phyloP scores from a whole-genome alignment of 371 early-diverging fungal species.

The Actinomortierella wolfii region DNA sequence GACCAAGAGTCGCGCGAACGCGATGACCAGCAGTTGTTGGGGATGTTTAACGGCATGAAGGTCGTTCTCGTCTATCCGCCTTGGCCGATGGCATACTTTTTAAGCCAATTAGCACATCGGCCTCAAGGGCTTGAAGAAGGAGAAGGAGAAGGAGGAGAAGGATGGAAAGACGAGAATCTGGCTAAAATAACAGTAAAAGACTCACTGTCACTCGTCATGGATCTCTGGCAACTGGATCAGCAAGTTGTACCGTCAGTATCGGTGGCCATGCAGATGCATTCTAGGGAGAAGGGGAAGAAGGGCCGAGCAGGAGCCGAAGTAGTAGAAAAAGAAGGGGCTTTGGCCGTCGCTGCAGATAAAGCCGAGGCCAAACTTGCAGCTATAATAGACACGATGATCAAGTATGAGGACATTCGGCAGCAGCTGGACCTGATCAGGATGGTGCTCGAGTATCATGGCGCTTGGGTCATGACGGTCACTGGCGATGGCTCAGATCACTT shows the following conservation, averaged over 20 bases:
- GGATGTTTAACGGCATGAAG: conserved; percentile 35
- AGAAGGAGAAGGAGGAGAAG: conserved; percentile 11
- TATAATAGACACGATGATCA: too few species aligned
- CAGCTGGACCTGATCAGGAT: conserved; percentile 14
- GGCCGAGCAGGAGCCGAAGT: too few species aligned
- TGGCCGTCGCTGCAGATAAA: too few species aligned
- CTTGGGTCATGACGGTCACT: conserved; percentile 9
- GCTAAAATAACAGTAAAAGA: not conserved
- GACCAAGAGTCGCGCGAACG: conserved; percentile 26
- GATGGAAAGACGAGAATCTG: conserved; percentile 5
- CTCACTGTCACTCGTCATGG: too few species aligned
- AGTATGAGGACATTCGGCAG: too few species aligned
- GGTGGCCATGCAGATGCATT: too few species aligned
- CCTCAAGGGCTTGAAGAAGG: not conserved
- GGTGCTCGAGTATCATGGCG: conserved; percentile 32
- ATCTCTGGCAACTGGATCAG: too few species aligned
- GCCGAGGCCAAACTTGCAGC: too few species aligned
- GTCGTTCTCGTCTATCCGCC: conserved; percentile 37
- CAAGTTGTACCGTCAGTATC: too few species aligned
- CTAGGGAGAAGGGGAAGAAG: too few species aligned
- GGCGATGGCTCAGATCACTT: too few species aligned
- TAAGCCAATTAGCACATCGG: not conserved
- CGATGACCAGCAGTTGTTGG: not conserved
- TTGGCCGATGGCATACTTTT: conserved; percentile 16
- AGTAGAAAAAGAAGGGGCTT: too few species aligned